phyloP scores from a whole-genome alignment of 2,329 filamentous ascomycete species.

The Sarocladium oryzae region DNA sequence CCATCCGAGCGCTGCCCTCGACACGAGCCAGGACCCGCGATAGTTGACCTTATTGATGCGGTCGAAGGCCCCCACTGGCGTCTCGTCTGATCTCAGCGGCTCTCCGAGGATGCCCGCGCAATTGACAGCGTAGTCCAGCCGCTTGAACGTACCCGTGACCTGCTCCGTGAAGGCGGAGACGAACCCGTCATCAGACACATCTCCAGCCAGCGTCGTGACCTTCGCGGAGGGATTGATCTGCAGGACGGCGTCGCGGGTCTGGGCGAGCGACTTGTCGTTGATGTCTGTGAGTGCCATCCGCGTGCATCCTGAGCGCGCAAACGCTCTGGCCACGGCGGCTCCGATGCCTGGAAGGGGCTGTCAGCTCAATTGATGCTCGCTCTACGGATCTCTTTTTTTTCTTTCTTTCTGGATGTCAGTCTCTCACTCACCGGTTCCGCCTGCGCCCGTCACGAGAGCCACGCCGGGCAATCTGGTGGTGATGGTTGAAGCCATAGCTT shows the following conservation, averaged over 20 bases:
- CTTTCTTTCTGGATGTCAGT: too few species aligned
- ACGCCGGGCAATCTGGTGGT: slow-evolving; percentile 34
- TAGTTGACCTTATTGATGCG: slow-evolving; percentile 50
- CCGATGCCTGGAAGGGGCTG: slow-evolving; percentile 42
- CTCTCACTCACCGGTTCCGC: slow-evolving; percentile 38
- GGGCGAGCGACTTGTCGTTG: slow-evolving; percentile 31
- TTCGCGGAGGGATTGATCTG: slow-evolving; percentile 25
- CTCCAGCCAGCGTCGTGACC: slow-evolving; percentile 31
- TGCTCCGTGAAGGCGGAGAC: slow-evolving; percentile 30
- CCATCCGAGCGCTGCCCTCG: slow-evolving; percentile 33
- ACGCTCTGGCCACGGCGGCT: slow-evolving; percentile 43
- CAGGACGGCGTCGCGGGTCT: slow-evolving; percentile 26
- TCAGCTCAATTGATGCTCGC: not conserved
- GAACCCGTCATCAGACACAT: slow-evolving; percentile 41
- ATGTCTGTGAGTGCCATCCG: slow-evolving; percentile 50
- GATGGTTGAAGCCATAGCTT: slow-evolving; percentile 10
- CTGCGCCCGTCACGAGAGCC: slow-evolving; percentile 40
- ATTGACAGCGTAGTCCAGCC: slow-evolving; percentile 50
- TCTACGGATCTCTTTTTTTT: too few species aligned
- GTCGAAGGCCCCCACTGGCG: slow-evolving; percentile 42
- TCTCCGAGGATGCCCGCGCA: slow-evolving; percentile 46
- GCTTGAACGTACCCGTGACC: slow-evolving; percentile 28
- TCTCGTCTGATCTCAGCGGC: slow-evolving; percentile 37
- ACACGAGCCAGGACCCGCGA: slow-evolving; percentile 41
- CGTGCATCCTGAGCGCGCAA: slow-evolving; percentile 42